phyloP scores from a whole-genome alignment of 192 early-diverging fungal species.

The Obelidium mucronatum region DNA sequence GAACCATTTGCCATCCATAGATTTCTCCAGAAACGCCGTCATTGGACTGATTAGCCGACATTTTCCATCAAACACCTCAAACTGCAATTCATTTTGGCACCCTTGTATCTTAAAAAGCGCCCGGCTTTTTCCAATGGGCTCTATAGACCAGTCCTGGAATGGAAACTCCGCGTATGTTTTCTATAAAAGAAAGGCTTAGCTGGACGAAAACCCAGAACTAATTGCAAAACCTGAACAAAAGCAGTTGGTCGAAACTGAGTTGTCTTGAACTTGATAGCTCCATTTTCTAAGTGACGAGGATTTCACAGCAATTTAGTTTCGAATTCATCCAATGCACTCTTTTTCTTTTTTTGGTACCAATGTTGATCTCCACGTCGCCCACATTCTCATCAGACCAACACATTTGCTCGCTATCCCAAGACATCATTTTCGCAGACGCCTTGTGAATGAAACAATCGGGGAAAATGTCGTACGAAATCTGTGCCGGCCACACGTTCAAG shows the following conservation, averaged over 20 bases:
- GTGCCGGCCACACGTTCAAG: constrained; percentile 53
- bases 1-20: constrained; percentile 37
- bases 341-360: constrained; percentile 46
- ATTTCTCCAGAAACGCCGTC: constrained; percentile 33
- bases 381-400: constrained; percentile 58
- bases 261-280: constrained; percentile 54
- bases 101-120: constrained; percentile 51
- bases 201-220: not conserved
- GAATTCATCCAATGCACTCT: too few relatives aligned
- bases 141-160: constrained; percentile 50
- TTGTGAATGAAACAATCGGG: constrained; percentile 43
- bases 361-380: constrained; percentile 58
- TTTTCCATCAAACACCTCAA: constrained; percentile 51
- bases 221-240: constrained; percentile 44
- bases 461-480: constrained; percentile 44
- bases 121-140: constrained; percentile 29
- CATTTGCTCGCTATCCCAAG: constrained; percentile 46
- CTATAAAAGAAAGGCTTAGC: constrained; percentile 32
- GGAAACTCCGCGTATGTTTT: constrained; percentile 58
- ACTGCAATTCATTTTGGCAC: constrained; percentile 44
- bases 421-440: constrained; percentile 53
- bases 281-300: constrained; percentile 26
- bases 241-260: constrained; percentile 60
- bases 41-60: constrained; percentile 46
- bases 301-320: not conserved